These are phyloP conservation scores for Hebeloma cylindrosporum DNA, from an alignment of 768 basidiomycete species.

Conservation along the genomic window DNA sequence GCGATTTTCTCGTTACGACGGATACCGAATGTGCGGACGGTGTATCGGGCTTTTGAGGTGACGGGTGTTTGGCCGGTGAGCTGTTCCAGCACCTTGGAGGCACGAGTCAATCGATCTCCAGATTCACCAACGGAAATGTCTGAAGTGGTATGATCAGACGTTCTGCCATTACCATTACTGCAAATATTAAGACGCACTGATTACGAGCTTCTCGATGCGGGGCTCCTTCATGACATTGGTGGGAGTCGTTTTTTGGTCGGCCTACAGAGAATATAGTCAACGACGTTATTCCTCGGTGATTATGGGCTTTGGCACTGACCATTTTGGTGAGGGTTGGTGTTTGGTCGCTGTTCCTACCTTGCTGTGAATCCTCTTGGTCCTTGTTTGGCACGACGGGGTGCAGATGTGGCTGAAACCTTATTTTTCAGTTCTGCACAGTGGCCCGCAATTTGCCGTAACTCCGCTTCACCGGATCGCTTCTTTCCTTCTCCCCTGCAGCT, in stretches of 20 bases:
- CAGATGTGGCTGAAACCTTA: slow-evolving; percentile 44
- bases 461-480: slow-evolving; percentile 6
- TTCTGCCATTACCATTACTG: slow-evolving; percentile 6
- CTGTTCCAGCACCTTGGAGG: slow-evolving; percentile 98
- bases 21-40: slow-evolving; percentile 98
- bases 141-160: slow-evolving; percentile 30
- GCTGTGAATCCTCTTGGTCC: slow-evolving; percentile 24
- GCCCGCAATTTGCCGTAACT: slow-evolving; percentile 29
- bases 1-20: slow-evolving; percentile 99
- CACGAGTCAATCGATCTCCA: slow-evolving; percentile 97
- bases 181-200: slow-evolving; percentile 69
- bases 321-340: slow-evolving; percentile 40
- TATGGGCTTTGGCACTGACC: slow-evolving; percentile 29
- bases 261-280: slow-evolving; percentile 43
- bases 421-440: slow-evolving; percentile 34
- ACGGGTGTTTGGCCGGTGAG: slow-evolving; percentile 99
- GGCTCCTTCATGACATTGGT: slow-evolving; percentile 96
- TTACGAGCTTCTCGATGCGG: slow-evolving; percentile 96
- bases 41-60: slow-evolving; percentile 99
- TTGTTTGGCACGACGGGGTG: slow-evolving; percentile 27
- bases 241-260: slow-evolving; percentile 86
- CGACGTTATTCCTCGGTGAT: slow-evolving; percentile 3
- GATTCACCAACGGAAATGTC: slow-evolving; percentile 99
- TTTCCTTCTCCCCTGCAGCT: no score
- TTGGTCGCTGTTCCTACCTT: slow-evolving; percentile 41